A percentile compares a stretch with the other conserved stretches of the same genome.
These are phyloP conservation scores for Taphrina pruni DNA, from an alignment of 1,139 yeast genomes.

Conservation along the genomic window DNA sequence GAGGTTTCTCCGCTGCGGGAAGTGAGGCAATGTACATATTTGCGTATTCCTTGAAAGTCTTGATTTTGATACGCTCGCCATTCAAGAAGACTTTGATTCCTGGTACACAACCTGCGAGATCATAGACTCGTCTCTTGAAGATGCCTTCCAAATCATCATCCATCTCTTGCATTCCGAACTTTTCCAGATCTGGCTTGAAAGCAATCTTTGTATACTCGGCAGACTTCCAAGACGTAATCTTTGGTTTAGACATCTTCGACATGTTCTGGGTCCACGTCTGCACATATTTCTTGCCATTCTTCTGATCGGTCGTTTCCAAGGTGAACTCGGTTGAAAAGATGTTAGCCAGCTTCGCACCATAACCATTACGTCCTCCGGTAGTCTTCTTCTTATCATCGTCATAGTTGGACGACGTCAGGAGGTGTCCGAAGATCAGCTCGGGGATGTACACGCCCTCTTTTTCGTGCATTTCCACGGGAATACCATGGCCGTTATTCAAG, in stretches of 20 bases:
- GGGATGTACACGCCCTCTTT: slow-evolving; percentile 95
- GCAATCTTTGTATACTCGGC: slow-evolving; percentile 84
- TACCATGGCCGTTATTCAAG: slow-evolving; percentile 92
- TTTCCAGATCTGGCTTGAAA: slow-evolving; percentile 83
- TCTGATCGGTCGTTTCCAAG: slow-evolving; percentile 86
- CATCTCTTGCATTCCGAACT: slow-evolving; percentile 80
- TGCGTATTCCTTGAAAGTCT: slow-evolving; percentile 82
- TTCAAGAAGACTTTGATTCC: slow-evolving; percentile 81
- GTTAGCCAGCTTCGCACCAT: slow-evolving; percentile 94
- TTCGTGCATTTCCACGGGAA: slow-evolving; percentile 88
- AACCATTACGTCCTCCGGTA: slow-evolving; percentile 98
- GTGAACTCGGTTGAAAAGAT: slow-evolving; percentile 87
- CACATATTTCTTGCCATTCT: slow-evolving; percentile 64
- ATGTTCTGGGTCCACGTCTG: slow-evolving; percentile 90
- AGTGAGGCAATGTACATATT: slow-evolving; percentile 86
- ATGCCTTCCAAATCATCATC: slow-evolving; percentile 86
- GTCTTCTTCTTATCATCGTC: slow-evolving; percentile 95
- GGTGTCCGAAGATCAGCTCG: slow-evolving; percentile 92
- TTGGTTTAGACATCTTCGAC: slow-evolving; percentile 78
- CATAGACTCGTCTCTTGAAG: slow-evolving; percentile 90
- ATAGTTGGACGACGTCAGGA: slow-evolving; percentile 92
- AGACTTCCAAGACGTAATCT: slow-evolving; percentile 66
- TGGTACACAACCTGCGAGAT: slow-evolving; percentile 91
- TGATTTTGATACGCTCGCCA: slow-evolving; percentile 71
- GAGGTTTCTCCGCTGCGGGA: slow-evolving; percentile 53